phyloP scores from a whole-genome alignment of 169 alveolate species.

The Cryptosporidium felis region DNA sequence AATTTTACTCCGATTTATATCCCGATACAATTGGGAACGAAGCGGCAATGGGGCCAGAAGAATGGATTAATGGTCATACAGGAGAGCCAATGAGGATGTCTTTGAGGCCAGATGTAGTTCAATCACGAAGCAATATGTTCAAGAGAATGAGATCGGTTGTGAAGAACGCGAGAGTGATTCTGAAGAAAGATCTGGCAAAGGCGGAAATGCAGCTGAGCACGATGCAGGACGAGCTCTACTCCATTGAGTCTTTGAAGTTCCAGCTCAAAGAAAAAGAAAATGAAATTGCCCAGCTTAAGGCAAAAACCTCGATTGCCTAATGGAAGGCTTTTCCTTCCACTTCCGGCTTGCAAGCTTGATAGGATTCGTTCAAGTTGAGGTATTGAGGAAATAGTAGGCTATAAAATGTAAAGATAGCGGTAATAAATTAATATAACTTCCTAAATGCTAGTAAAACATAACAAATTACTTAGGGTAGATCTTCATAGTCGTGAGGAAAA shows the following conservation, averaged over 20 bases:
- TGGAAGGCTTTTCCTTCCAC: too few relatives aligned
- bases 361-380: too few relatives aligned
- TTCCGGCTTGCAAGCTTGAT: too few relatives aligned
- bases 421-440: too few relatives aligned
- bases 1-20: slow-evolving; percentile 63
- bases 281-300: slow-evolving; percentile 69
- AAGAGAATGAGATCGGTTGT: slow-evolving; percentile 71
- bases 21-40: slow-evolving; percentile 58
- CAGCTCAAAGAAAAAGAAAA: slow-evolving; percentile 65
- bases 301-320: slow-evolving; percentile 35
- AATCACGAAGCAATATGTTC: slow-evolving; percentile 55
- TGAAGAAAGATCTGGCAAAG: slow-evolving; percentile 60
- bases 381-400: too few relatives aligned
- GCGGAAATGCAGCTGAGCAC: slow-evolving; percentile 59
- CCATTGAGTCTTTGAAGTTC: slow-evolving; percentile 49
- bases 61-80: slow-evolving; percentile 66
- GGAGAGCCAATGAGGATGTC: slow-evolving; percentile 56
- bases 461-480: slow-evolving; percentile 72
- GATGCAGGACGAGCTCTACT: slow-evolving; percentile 56
- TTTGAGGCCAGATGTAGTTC: slow-evolving; percentile 60
- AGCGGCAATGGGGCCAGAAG: slow-evolving; percentile 72
- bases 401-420: too few relatives aligned
- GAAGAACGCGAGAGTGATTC: slow-evolving; percentile 65
- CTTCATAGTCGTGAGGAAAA: slow-evolving; percentile 78
- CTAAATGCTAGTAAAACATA: too few relatives aligned